A percentile compares a stretch with the other conserved stretches of the same genome.
phyloP scores from a whole-genome alignment of 768 basidiomycete species.

The Rhodotorula taiwanensis region DNA sequence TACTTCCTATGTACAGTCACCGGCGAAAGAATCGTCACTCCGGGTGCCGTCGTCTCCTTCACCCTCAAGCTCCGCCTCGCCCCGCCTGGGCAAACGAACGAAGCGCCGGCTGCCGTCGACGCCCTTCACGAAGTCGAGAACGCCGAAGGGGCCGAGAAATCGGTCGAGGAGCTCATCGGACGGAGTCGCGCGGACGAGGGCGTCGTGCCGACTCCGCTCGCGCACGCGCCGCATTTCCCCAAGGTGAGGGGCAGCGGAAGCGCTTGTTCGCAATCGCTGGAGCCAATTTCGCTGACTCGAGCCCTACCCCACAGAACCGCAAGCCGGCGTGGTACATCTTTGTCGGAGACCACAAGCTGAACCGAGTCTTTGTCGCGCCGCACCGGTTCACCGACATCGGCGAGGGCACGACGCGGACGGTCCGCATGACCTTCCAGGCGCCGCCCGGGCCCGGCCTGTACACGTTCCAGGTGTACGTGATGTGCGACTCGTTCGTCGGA shows the following conservation, averaged over 20 bases:
- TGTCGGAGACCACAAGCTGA: slow-evolving; percentile 41
- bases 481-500: slow-evolving; percentile 83
- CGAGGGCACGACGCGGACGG: slow-evolving; percentile 64
- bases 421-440: slow-evolving; percentile 91
- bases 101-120: slow-evolving; percentile 41
- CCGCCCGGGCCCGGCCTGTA: slow-evolving; percentile 75
- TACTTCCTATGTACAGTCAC: slow-evolving; percentile 50
- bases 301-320: slow-evolving; percentile 55
- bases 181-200: slow-evolving; percentile 52
- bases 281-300: no score
- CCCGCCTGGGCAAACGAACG: slow-evolving; percentile 49
- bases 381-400: slow-evolving; percentile 47
- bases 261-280: no score
- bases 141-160: slow-evolving; percentile 54
- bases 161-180: slow-evolving; percentile 64
- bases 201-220: slow-evolving; percentile 46
- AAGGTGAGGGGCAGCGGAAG: no score
- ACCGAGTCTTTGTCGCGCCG: slow-evolving; percentile 43
- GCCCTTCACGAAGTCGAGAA: slow-evolving; percentile 44
- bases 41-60: slow-evolving; percentile 79
- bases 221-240: slow-evolving; percentile 93
- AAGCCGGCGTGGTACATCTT: slow-evolving; percentile 79
- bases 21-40: slow-evolving; percentile 79
- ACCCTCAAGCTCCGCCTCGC: slow-evolving; percentile 71
- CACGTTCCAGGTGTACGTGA: slow-evolving; percentile 77